Base-by-base conservation (phyloP, 2,329 filamentous ascomycete genomes). In the Dactylella cylindrospora region DNA sequence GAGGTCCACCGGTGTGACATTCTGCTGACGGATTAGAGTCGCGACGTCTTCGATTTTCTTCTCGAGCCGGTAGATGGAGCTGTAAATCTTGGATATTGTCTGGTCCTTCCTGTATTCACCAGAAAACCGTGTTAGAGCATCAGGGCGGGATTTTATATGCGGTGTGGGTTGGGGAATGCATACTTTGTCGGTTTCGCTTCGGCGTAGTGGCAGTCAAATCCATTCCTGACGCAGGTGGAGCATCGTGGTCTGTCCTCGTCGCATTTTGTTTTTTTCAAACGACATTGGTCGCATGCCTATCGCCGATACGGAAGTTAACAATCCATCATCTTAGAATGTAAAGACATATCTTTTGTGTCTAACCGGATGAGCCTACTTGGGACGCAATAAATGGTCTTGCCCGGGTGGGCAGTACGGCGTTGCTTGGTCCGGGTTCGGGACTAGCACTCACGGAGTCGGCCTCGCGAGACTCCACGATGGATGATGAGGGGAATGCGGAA, bases 1-100 rank as follows among this genome's bases (percentile, higher is more conserved):
- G 49, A 35, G 54, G 29, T 53, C 60, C 39, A 5, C 53, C 49
- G 54, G 50, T 28, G 32, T 52, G 53, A 17, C 64, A 66, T 45
- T 67, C 54, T 59, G 70, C 67, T 66, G 69, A 62, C 67, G 71
- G 65, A 68, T 73, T 51, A 64, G 73, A 53, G 65, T 71, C 44
- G 77, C 76, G 10, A 78, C 68, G 46, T 74, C 73, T 66, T 80
- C 78, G 31, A 80, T 71, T 66, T 80, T 80, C 3, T 74, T 72
- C 67, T 80, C 78, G 13, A 80, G 72, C 9, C 78, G 73, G 69
- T 77, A 74, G 19, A 80, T 74, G 8, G 78, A 78, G 66, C 78
- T 79, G 69, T 80, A 79, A 23, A 79, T 78, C 68, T 79, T 75
- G 20, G 75, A 74, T 68, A 80, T 74, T 2, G 78, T 79, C 49